Evolutionary conservation across 1,139 yeast species (phyloP), one percentile per base, ranked within the genome.

Genomic region (Geotrichum aggregatum): DNA sequence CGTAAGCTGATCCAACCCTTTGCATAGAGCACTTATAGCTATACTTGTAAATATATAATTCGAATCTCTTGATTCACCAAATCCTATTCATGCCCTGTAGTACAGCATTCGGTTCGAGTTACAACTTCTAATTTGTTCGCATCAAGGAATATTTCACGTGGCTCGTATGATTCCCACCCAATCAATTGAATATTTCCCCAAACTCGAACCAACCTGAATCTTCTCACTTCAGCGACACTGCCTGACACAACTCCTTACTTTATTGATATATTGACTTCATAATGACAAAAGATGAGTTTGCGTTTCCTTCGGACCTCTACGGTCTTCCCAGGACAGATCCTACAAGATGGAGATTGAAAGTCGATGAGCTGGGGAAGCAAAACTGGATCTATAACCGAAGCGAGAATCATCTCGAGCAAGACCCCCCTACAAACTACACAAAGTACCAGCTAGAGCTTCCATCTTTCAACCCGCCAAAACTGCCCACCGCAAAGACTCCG

Each of bases 321-420:
- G 86, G 86, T 0, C 64, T 87, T 10, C 82, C 82, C 0, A 74
- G 70, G 51, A 85, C 98, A 0, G 96, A 92, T 59, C 77, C 78
- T 1, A 61, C 68, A 1, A 74, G 81, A 28, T 92, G 98, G 98
- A 74, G 95, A 58, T 74, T 92, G 40, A 68, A 78, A 21, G 78
- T 86, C 0, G 84, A 83, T 55, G 77, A 78, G 31, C 70, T 84
- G 22, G 98, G 98, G 13, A 76, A 87, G 19, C 88, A 87, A 63
- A 76, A 78, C 49, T 92, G 98, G 98, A 82, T 79, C 34, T 92
- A 87, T 66, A 62, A 82, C 21, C 60, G 71, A 0, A 72, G 69
- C 34, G 75, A 71, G 6, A 63, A 71, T 8, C 56, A 58, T 1
- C 59, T 61, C 6, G 76, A 74, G 4, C 52, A 38, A 10, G 52